phyloP scores from a whole-genome alignment of 805 yeast species.

The Saturnispora bothae region DNA sequence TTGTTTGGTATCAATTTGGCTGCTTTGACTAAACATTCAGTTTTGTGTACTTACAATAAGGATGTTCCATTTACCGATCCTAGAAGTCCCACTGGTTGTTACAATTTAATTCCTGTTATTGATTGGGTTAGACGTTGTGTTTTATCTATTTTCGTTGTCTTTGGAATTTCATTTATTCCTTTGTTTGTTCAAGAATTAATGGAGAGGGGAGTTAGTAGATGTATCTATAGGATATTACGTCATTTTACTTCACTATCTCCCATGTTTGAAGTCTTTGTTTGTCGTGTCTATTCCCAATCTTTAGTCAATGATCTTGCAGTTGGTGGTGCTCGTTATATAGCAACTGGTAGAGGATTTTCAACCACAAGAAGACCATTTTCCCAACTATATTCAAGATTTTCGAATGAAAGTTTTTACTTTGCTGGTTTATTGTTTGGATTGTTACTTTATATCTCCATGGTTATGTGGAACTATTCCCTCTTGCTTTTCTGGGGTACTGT shows the following conservation, averaged over 20 bases:
- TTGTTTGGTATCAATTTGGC: slow-evolving; percentile 70
- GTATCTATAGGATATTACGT: slow-evolving; percentile 54
- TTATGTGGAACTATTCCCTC: slow-evolving; percentile 73
- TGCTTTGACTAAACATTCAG: slow-evolving; percentile 61
- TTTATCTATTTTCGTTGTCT: slow-evolving; percentile 81
- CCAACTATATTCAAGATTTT: slow-evolving; percentile 64
- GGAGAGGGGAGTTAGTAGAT: slow-evolving; percentile 77
- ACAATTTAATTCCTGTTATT: slow-evolving; percentile 72
- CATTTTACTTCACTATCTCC: slow-evolving; percentile 82
- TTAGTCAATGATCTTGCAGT: slow-evolving; percentile 64
- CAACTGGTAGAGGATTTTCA: slow-evolving; percentile 93
- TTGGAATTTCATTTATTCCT: slow-evolving; percentile 85
- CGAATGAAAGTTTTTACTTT: slow-evolving; percentile 62
- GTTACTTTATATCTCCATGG: slow-evolving; percentile 61
- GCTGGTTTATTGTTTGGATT: slow-evolving; percentile 63
- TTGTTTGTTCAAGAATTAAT: slow-evolving; percentile 76
- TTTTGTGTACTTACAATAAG: slow-evolving; percentile 54
- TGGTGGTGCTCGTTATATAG: slow-evolving; percentile 88
- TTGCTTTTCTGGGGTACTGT: slow-evolving; percentile 46
- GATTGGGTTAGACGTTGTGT: slow-evolving; percentile 88
- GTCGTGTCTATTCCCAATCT: slow-evolving; percentile 82
- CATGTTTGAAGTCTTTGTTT: slow-evolving; percentile 86
- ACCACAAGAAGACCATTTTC: slow-evolving; percentile 69
- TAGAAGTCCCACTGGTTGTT: slow-evolving; percentile 73
- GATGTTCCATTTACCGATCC: slow-evolving; percentile 64